Evolutionary conservation across 495 filamentous ascomycete genomes (phyloP).

Genomic region (Halenospora varia): DNA sequence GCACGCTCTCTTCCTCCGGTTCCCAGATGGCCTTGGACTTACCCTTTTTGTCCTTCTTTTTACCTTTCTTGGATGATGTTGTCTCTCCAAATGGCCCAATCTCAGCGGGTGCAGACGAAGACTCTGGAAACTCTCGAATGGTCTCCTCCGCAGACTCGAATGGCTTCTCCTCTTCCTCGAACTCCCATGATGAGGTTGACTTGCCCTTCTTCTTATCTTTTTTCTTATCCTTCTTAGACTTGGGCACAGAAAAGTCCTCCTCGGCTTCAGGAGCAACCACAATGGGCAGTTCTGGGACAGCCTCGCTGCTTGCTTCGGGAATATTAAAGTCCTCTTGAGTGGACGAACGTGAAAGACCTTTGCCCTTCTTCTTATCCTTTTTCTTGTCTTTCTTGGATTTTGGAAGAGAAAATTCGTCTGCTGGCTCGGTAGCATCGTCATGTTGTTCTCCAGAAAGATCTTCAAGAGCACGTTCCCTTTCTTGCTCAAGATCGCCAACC

Average conservation of each 20-base stretch:
- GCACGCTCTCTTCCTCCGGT: slow-evolving; percentile 6
- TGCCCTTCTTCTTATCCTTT: slow-evolving; percentile 29
- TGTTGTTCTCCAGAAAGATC: slow-evolving; percentile 7
- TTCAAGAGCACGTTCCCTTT: slow-evolving; percentile 8
- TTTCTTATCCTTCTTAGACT: slow-evolving; percentile 25
- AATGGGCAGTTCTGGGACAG: background rate
- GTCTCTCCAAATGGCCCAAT: slow-evolving; percentile 6
- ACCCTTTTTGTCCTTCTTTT: slow-evolving; percentile 37
- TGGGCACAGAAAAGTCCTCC: slow-evolving; percentile 2
- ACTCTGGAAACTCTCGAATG: background rate
- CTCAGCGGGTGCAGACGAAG: background rate
- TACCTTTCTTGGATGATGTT: slow-evolving; percentile 27
- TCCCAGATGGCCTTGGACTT: slow-evolving; percentile 22
- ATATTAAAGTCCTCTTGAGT: slow-evolving; percentile 11
- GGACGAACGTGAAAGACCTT: slow-evolving; percentile 17
- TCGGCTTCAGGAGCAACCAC: background rate
- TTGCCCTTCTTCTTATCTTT: slow-evolving; percentile 20
- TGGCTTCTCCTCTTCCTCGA: background rate
- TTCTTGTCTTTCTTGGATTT: slow-evolving; percentile 28
- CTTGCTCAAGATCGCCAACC: slow-evolving; percentile 7
- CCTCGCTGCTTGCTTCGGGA: slow-evolving; percentile 8
- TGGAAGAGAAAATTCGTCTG: slow-evolving; percentile 10
- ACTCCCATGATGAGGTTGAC: background rate
- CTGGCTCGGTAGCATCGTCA: slow-evolving; percentile 2
- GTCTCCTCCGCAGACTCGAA: too few species aligned